Evolutionary conservation across 352 stramenopile species (phyloP).

Genomic region (Phytophthora constricta): DNA sequence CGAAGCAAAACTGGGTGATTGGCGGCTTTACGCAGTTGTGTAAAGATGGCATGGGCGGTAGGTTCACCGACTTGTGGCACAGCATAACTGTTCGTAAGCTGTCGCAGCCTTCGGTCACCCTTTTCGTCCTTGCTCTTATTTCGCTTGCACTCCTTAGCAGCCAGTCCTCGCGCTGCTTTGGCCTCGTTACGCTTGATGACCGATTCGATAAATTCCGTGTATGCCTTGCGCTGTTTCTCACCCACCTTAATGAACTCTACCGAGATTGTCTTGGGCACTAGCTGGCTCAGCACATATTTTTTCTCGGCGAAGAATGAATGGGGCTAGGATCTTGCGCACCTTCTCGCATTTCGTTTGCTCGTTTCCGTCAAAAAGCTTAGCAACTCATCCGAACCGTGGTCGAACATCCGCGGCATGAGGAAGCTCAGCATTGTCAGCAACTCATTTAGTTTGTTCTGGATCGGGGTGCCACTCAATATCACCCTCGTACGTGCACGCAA

Average conservation of each 20-base stretch:
- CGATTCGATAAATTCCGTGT: constrained; percentile 77
- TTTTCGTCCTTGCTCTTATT: constrained; percentile 55
- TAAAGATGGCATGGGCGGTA: constrained; percentile 90
- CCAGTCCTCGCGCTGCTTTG: constrained; percentile 45
- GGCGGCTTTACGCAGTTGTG: constrained; percentile 95
- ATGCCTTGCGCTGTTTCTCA: constrained; percentile 82
- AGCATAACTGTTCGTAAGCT: constrained; percentile 44
- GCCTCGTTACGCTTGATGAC: constrained; percentile 73
- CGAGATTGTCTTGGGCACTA: constrained; percentile 85
- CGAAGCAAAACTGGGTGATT: constrained; percentile 97
- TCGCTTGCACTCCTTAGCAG: constrained; percentile 69
- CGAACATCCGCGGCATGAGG: constrained; percentile 92
- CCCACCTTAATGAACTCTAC: constrained; percentile 88
- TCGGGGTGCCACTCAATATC: constrained; percentile 88
- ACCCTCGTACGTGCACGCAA: constrained; percentile 77
- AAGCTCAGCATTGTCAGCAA: constrained; percentile 92
- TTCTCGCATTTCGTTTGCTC: constrained; percentile 85
- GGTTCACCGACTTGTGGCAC: constrained; percentile 25
- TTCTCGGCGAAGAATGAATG: constrained; percentile 98
- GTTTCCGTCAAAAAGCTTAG: constrained; percentile 84
- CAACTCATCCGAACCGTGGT: constrained; percentile 82
- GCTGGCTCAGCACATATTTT: constrained; percentile 93
- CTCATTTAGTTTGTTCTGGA: constrained; percentile 92
- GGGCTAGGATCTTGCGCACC: constrained; percentile 94
- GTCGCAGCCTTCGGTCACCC: constrained; percentile 49